A percentile compares a stretch with the other conserved stretches of the same genome.
Conservation (phyloP, 495 filamentous ascomycete species). For the Mycothermus thermophilus region DNA sequence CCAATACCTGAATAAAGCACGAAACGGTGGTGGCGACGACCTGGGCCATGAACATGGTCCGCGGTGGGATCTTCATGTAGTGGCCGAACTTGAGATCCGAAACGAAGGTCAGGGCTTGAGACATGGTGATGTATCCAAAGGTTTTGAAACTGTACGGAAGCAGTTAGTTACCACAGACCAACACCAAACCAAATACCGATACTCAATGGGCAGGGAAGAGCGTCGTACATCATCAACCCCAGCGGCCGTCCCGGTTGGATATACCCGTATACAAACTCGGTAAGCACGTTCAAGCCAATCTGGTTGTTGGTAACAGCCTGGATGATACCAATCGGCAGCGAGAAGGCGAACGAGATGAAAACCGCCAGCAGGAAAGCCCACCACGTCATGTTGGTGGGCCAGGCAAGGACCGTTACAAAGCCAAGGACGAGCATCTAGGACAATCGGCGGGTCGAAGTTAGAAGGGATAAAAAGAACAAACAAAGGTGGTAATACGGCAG, state of each 20-base stretch:
- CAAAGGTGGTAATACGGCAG: not conserved
- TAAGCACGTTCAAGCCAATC: slow-evolving; percentile 54
- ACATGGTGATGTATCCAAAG: slow-evolving; percentile 58
- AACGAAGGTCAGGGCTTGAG: slow-evolving; percentile 41
- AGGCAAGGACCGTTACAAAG: slow-evolving; percentile 49
- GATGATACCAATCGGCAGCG: slow-evolving; percentile 43
- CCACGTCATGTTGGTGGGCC: slow-evolving; percentile 50
- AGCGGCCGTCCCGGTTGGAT: slow-evolving; percentile 53
- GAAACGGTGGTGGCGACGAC: slow-evolving; percentile 52
- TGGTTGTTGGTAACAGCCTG: slow-evolving; percentile 56
- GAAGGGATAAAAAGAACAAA: slow-evolving; percentile 13
- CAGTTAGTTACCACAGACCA: too few species aligned
- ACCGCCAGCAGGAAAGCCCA: slow-evolving; percentile 57
- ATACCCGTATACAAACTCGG: slow-evolving; percentile 60
- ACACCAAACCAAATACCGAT: too few species aligned
- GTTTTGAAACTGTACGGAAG: slow-evolving; percentile 45
- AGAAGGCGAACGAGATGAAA: slow-evolving; percentile 40
- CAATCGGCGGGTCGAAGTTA: slow-evolving; percentile 26
- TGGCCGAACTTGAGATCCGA: slow-evolving; percentile 47
- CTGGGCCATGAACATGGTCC: slow-evolving; percentile 55
- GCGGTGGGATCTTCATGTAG: slow-evolving; percentile 58
- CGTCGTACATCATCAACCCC: slow-evolving; percentile 46
- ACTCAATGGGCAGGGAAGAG: not conserved
- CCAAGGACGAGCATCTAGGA: slow-evolving; percentile 44
- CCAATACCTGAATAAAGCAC: slow-evolving; percentile 50